Evolutionary conservation across 257 asterid species (phyloP), one percentile per base, ranked within the genome.

Genomic region (Solanum chilense): DNA sequence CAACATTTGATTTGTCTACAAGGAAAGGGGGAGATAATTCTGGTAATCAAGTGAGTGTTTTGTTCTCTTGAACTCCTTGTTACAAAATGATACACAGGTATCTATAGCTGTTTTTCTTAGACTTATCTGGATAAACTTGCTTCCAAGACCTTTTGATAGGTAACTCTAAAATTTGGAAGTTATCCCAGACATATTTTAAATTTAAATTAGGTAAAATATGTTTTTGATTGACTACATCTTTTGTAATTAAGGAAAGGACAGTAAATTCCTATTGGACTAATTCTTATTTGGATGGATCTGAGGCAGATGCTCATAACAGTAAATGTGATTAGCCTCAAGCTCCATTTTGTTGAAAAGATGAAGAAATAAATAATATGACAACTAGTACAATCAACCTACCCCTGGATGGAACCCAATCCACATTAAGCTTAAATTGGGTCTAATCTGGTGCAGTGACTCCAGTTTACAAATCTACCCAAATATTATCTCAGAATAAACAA

Each of bases 11-110:
- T 89, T 91, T 91, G 88, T 92, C 93, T 82, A 89, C 95, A 83
- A 92, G 93, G 78, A 96, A 87, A 85, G 92, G 84, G 91, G 94
- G 94, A 78, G 93, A 91, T 82, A 75, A 88, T 91, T 90, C 94
- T 82, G 97, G 92, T 86, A 88, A 74, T 86, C 97, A 85, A 90
- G 98, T 90, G 92, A 89, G 91, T 88, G 96, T 95, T 95, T 93
- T 71, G 94, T 83, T 86, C 83, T 86, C 87, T 84, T 80, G 18
- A 78, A 78, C 41, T 80, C 82, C 52, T 86, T 78, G 85, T 86
- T 80, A 27, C 16, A 9, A 27, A 35, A 80, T 68, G 85, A 47
- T 80, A 78, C 25, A 11, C 25, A 80, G 27, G 39, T 80, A 47
- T 80, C 68, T 29, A 33, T 33, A 80, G 68, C 42, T 80, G 58